Evolutionary conservation across 2,329 filamentous ascomycete genomes (phyloP).

Genomic region (Diatrype stigma): DNA sequence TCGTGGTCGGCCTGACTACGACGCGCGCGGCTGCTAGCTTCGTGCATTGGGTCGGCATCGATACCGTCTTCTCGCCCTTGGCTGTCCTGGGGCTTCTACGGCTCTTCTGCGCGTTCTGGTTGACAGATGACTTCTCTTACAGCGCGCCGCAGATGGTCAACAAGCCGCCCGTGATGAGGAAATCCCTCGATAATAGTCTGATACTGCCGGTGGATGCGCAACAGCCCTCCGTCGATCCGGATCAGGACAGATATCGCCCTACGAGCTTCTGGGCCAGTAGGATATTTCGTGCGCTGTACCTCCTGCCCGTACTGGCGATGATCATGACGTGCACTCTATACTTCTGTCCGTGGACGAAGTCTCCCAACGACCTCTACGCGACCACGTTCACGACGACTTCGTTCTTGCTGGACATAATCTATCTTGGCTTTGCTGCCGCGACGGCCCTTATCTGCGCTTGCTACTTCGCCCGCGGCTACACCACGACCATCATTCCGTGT

Average conservation of each 20-base stretch:
- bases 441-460: conserved; percentile 7
- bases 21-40: conserved; percentile 3
- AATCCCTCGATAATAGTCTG: conserved; percentile 1
- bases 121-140: conserved; percentile 17
- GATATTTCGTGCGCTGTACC: conserved; percentile 7
- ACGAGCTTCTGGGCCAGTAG: conserved; percentile 8
- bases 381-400: conserved; percentile 3
- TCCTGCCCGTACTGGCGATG: conserved; percentile 5
- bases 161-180: background rate
- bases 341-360: background rate
- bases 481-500: conserved; percentile 22
- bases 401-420: conserved; percentile 10
- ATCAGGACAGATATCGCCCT: conserved; percentile 1
- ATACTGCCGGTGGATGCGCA: background rate
- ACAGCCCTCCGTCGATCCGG: background rate
- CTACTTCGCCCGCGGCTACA: conserved; percentile 13
- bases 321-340: background rate
- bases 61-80: conserved; percentile 17
- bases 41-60: conserved; percentile 6
- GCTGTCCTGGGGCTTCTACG: conserved; percentile 19
- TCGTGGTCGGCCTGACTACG: conserved; percentile 4
- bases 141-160: background rate
- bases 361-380: background rate
- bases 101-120: conserved; percentile 16
- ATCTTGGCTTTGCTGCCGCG: conserved; percentile 11